Evolutionary conservation across 2,329 filamentous ascomycete species (phyloP).

Genomic region (Hysterium pulicare): DNA sequence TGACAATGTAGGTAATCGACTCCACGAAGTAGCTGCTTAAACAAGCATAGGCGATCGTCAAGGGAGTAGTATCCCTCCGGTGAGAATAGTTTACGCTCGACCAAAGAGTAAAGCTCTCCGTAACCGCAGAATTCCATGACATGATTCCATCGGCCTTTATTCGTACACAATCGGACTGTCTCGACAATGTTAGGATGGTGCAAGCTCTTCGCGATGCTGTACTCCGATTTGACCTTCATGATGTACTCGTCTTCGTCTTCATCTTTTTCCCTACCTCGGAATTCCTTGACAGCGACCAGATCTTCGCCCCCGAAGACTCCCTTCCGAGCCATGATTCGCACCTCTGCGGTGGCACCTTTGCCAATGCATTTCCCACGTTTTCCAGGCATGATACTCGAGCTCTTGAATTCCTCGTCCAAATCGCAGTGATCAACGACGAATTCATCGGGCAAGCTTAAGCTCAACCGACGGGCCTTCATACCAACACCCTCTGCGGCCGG

Average conservation of each 20-base stretch:
- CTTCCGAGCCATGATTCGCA: conserved; percentile 74
- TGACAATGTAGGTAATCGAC: conserved; percentile 77
- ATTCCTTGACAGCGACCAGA: conserved; percentile 83
- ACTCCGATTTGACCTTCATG: conserved; percentile 89
- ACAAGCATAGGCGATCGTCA: conserved; percentile 74
- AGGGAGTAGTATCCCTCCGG: conserved; percentile 55
- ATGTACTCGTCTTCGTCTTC: conserved; percentile 74
- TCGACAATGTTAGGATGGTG: conserved; percentile 86
- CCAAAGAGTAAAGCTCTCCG: conserved; percentile 74
- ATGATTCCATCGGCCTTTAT: conserved; percentile 77
- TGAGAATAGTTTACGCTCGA: conserved; percentile 56
- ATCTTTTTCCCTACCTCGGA: conserved; percentile 66
- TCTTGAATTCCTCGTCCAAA: conserved; percentile 67
- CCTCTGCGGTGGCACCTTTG: conserved; percentile 78
- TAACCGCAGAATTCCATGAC: conserved; percentile 90
- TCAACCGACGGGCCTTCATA: conserved; percentile 75
- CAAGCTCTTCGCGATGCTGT: conserved; percentile 78
- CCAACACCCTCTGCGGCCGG: conserved; percentile 66
- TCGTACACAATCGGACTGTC: conserved; percentile 69
- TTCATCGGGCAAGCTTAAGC: conserved; percentile 69
- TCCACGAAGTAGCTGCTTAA: conserved; percentile 84
- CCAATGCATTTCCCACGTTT: conserved; percentile 73
- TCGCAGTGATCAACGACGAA: conserved; percentile 69
- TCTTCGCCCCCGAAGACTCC: conserved; percentile 60
- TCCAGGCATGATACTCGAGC: conserved; percentile 63